A percentile compares a stretch with the other conserved stretches of the same genome.
Evolutionary conservation across 1,139 yeast species (phyloP).

Genomic region (Blastobotrys arbuscula): DNA sequence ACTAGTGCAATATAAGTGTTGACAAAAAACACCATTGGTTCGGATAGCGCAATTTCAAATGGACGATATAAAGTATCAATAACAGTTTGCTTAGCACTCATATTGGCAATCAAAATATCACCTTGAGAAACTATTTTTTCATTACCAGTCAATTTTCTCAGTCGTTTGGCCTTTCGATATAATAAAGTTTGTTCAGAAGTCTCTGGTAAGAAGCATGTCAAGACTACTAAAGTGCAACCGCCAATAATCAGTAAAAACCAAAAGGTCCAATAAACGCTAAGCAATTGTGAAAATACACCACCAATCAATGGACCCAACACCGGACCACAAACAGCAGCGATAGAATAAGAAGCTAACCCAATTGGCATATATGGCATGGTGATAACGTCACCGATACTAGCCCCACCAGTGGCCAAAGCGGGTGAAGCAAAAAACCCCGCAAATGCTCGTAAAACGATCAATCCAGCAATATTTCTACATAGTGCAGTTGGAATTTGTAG

Average conservation of each 20-base stretch:
- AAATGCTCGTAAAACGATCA: constrained; percentile 63
- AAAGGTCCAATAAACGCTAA: constrained; percentile 36
- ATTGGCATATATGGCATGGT: constrained; percentile 43
- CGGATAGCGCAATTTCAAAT: constrained; percentile 12
- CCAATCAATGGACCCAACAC: constrained; percentile 66
- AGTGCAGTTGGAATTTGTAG: constrained; percentile 46
- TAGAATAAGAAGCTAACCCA: constrained; percentile 47
- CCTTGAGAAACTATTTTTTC: constrained; percentile 11
- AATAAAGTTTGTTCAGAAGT: constrained; percentile 45
- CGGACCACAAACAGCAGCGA: constrained; percentile 54
- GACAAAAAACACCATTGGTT: constrained; percentile 18
- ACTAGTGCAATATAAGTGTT: constrained; percentile 47
- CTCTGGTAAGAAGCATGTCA: constrained; percentile 45
- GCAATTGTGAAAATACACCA: constrained; percentile 37
- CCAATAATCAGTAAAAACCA: constrained; percentile 43
- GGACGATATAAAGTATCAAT: constrained; percentile 14
- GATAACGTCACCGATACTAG: constrained; percentile 66
- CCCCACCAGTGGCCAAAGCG: constrained; percentile 80
- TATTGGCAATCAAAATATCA: not conserved
- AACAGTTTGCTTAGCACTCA: constrained; percentile 11
- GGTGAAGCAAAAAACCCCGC: constrained; percentile 79
- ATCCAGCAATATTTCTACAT: constrained; percentile 40
- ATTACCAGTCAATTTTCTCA: constrained; percentile 39
- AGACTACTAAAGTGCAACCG: constrained; percentile 36
- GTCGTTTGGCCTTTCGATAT: constrained; percentile 42